Evolutionary conservation across 208 protist genomes (phyloP), one percentile per base, ranked within the genome.

Genomic region (Trypanosoma congolense): DNA sequence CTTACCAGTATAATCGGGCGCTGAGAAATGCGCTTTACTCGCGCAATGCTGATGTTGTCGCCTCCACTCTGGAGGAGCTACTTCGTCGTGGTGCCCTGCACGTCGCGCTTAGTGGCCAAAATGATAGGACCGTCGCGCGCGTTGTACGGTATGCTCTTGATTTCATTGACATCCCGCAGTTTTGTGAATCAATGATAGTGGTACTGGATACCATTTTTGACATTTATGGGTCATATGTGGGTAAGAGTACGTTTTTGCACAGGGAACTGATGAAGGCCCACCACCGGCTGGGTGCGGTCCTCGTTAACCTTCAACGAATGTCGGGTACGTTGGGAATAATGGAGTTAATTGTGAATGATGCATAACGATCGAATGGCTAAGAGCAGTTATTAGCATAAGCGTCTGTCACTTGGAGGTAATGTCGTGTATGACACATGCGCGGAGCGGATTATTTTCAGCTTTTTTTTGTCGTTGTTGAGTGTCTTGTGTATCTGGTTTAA

Each of bases 31-130:
- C 87, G 2, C 67, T 94, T 28, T 91, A 94, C 59, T 77, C 80
- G 0, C 74, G 80, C 3, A 66, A 77, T 47, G 54, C 75, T 2
- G 83, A 94, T 42, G 79, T 91, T 12, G 43, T 94, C 22, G 68
- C 89, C 38, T 94, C 87, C 8, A 87, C 81, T 9, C 46, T 94
- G n/a, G 83, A 94, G 43, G 87, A 94, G 56, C 79, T 94, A 18
- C 43, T 88, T 8, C 80, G 80, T 21, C 80, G 87, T 51, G 80
- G 83, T 16, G 70, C 78, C 14, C 59, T 94, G 18, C 83, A 94
- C 38, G 70, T 94, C 1, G 83, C 83, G 1, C 62, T 94, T 19
- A 87, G 68, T 69, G 82, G 84, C 56, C 87, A 91, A 48, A 91
- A 90, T 44, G 87, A 94, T 45, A 73, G 83, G 16, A 84, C 83